Evolutionary conservation across 306 rosid species (phyloP), one percentile per base, ranked within the genome.

Genomic region (Neltuma alba): DNA sequence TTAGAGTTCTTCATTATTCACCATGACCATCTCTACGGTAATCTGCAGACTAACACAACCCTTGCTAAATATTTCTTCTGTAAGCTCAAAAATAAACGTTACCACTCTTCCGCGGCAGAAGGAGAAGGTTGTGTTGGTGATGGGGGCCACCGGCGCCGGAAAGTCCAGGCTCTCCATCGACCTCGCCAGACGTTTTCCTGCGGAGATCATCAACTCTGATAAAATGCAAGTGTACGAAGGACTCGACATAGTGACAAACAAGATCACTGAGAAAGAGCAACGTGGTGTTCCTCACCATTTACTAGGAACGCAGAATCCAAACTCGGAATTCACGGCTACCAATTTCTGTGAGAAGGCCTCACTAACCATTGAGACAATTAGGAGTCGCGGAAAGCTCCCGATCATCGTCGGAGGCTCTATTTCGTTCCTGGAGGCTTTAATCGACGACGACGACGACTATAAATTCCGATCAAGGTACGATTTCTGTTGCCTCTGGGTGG

Each of bases 101-200:
- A 81, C 72, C 20, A 10, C 72, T n/a, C 50, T 67, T 21, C 85
- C 76, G 68, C 70, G 84, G 74, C 86, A 80, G n/a, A 90, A 85
- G 54, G 89, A 89, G 27, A 92, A 90, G 73, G 90, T 92, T 7
- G 88, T 92, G 69, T 31, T 92, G 34, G 84, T 92, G 36, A 83
- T 92, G 85, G 97, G 97, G 2, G 92, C 95, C 10, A 92, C 97
- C 0, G 97, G 97, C 14, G 86, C 93, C 0, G 95, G 95, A 0
- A 90, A 92, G 58, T 89, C 97, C 0, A 76, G 88, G 80, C 81
- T 92, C 0, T 89, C 95, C 10, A 79, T 92, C 44, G 92, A 89
- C 80, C 79, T 92, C 0, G 97, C 95, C 16, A 72, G 80, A 9
- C 71, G 9, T 28, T 89, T 90, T 72, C 81, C 80, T 0, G 83